A percentile compares a stretch with the other conserved stretches of the same genome.
Evolutionary conservation across 2,329 filamentous ascomycete genomes (phyloP).

Genomic region (Zasmidium angulare): DNA sequence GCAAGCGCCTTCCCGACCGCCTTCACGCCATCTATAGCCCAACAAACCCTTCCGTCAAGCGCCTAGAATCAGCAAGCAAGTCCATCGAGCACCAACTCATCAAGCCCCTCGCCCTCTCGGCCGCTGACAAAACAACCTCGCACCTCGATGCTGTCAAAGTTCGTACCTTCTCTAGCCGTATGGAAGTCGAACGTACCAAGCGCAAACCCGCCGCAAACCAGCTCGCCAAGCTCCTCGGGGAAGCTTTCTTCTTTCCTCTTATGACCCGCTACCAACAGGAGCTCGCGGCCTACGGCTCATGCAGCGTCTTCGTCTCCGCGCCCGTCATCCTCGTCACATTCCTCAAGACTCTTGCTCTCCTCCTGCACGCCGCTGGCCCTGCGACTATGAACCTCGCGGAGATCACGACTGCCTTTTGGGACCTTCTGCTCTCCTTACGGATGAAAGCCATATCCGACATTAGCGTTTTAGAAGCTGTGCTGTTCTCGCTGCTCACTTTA

Average conservation of each 20-base stretch:
- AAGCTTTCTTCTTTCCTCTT: constrained; percentile 83
- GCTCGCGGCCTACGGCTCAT: constrained; percentile 32
- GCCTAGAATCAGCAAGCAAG: constrained; percentile 67
- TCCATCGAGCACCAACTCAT: constrained; percentile 72
- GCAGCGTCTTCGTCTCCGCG: constrained; percentile 65
- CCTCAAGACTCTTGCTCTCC: constrained; percentile 79
- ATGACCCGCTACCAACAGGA: constrained; percentile 63
- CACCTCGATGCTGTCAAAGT: constrained; percentile 80
- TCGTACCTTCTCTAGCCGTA: constrained; percentile 79
- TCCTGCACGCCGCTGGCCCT: constrained; percentile 80
- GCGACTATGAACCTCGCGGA: constrained; percentile 72
- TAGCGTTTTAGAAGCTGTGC: constrained; percentile 68
- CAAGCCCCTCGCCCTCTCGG: constrained; percentile 74
- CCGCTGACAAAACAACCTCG: constrained; percentile 76
- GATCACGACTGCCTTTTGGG: constrained; percentile 82
- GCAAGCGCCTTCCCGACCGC: constrained; percentile 71
- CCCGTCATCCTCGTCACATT: constrained; percentile 76
- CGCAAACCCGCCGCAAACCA: constrained; percentile 67
- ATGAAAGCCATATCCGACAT: constrained; percentile 45
- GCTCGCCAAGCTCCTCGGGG: constrained; percentile 71
- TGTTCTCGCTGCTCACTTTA: constrained; percentile 76
- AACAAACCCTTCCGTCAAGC: constrained; percentile 41
- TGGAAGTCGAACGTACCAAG: constrained; percentile 60
- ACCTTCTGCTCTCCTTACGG: constrained; percentile 72
- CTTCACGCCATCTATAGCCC: constrained; percentile 69